phyloP scores from a whole-genome alignment of 1,284 basidiomycete species.

The Boletellus dicymbophilus region DNA sequence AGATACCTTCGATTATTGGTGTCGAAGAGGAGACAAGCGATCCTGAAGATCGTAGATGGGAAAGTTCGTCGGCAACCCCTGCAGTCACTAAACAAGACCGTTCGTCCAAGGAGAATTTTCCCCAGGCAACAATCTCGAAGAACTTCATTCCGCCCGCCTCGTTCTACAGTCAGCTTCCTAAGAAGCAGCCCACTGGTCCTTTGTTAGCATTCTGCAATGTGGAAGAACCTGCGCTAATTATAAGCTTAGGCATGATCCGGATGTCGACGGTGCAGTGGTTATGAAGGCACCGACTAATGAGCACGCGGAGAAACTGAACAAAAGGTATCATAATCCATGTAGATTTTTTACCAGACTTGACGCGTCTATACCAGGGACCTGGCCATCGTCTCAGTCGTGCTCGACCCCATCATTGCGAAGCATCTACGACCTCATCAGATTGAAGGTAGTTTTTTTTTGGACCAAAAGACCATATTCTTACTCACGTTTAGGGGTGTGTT shows the following conservation, averaged over 20 bases:
- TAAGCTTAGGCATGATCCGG: slow-evolving; percentile 65
- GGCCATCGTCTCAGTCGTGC: slow-evolving; percentile 81
- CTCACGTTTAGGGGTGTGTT: slow-evolving; percentile 63
- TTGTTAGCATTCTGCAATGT: slow-evolving; percentile 44
- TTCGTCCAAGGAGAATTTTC: slow-evolving; percentile 28
- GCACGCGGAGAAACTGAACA: slow-evolving; percentile 71
- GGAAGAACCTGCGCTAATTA: slow-evolving; percentile 8
- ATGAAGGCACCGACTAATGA: slow-evolving; percentile 80
- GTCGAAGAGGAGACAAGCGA: slow-evolving; percentile 31
- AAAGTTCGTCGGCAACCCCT: slow-evolving; percentile 1
- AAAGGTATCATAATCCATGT: slow-evolving; percentile 49
- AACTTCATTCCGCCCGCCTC: slow-evolving; percentile 56
- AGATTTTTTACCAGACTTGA: slow-evolving; percentile 12
- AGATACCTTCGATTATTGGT: slow-evolving; percentile 50
- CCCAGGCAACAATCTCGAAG: slow-evolving; percentile 23
- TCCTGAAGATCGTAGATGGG: slow-evolving; percentile 12
- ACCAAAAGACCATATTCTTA: not conserved
- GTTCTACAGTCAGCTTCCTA: slow-evolving; percentile 54
- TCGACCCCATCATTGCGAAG: slow-evolving; percentile 87
- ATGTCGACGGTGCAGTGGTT: slow-evolving; percentile 77
- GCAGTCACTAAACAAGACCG: slow-evolving; percentile 3
- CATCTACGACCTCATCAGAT: slow-evolving; percentile 89
- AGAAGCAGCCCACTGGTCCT: slow-evolving; percentile 51
- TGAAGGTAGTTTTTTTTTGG: slow-evolving; percentile 57
- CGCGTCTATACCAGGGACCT: slow-evolving; percentile 42